These are phyloP conservation scores for Pleurostoma richardsiae DNA, from an alignment of 2,329 filamentous ascomycete species.

Conservation along the genomic window DNA sequence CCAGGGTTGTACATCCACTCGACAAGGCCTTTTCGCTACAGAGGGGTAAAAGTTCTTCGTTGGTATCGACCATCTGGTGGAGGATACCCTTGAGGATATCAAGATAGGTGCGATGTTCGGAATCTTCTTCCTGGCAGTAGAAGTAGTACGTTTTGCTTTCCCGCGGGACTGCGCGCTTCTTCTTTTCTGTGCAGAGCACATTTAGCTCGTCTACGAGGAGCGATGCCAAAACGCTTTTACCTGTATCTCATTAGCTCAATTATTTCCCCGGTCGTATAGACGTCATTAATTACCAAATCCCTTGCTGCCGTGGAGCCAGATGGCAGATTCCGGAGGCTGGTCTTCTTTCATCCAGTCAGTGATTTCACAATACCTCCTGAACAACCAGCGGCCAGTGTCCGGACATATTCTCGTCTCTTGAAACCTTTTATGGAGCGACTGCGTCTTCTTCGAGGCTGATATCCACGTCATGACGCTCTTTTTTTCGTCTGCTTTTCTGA, in stretches of 20 bases:
- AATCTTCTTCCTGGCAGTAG: conserved; percentile 29
- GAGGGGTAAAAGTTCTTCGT: conserved; percentile 19
- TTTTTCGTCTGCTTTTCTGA: background rate
- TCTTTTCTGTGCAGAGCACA: conserved; percentile 2
- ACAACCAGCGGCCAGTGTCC: conserved; percentile 21
- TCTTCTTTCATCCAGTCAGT: conserved; percentile 14
- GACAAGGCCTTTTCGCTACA: conserved; percentile 24
- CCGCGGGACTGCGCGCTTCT: no score
- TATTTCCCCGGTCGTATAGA: no score
- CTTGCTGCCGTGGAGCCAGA: conserved; percentile 33
- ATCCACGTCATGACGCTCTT: background rate
- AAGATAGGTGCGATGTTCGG: conserved; percentile 21
- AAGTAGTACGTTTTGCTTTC: conserved; percentile 22
- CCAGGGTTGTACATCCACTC: conserved; percentile 21
- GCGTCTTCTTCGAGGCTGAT: conserved; percentile 8
- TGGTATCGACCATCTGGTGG: conserved; percentile 23
- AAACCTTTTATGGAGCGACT: no score
- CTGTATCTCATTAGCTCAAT: background rate
- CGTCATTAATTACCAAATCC: conserved; percentile 24
- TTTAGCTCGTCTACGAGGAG: conserved; percentile 25
- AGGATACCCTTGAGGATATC: conserved; percentile 24
- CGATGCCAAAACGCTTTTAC: conserved; percentile 25
- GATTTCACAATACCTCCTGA: conserved; percentile 13
- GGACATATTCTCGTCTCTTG: background rate
- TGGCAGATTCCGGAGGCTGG: conserved; percentile 10